A percentile compares a stretch with the other conserved stretches of the same genome.
These are phyloP conservation scores for Boletus coffeatus DNA, from an alignment of 1,284 basidiomycete species.

Conservation along the genomic window DNA sequence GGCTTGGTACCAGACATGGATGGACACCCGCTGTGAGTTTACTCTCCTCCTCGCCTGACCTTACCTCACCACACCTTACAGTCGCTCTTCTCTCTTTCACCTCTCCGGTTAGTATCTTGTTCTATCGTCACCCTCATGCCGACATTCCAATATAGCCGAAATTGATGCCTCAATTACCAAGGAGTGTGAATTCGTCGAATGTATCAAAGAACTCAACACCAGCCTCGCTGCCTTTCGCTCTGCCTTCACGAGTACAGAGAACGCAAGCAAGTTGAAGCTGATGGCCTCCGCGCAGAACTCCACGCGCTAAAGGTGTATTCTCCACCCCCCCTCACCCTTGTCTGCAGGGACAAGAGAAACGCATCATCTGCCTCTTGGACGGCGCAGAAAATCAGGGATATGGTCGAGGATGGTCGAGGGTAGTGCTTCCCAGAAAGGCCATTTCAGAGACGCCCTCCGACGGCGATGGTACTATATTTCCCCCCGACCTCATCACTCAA, in stretches of 20 bases:
- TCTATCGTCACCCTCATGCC: background rate
- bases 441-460: constrained; percentile 28
- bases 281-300: constrained; percentile 20
- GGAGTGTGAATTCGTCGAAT: constrained; percentile 19
- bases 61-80: background rate
- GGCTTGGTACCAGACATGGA: constrained; percentile 17
- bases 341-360: constrained; percentile 38
- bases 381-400: constrained; percentile 32
- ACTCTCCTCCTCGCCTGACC: fast-evolving
- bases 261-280: constrained; percentile 15
- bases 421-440: too few relatives aligned
- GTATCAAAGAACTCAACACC: constrained; percentile 25
- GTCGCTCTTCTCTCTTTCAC: constrained; percentile 6
- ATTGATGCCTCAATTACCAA: constrained; percentile 23
- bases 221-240: constrained; percentile 21
- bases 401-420: too few relatives aligned
- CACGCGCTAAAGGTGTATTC: constrained; percentile 20
- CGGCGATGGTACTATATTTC: constrained; percentile 57
- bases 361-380: constrained; percentile 55
- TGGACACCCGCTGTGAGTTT: constrained; percentile 18
- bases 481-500: constrained; percentile 42
- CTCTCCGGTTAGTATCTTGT: constrained; percentile 15
- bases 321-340: constrained; percentile 1
- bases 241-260: constrained; percentile 22
- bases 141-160: constrained; percentile 21